Conservation (phyloP, 1,284 basidiomycete species). For the Vanrija pseudolonga region DNA sequence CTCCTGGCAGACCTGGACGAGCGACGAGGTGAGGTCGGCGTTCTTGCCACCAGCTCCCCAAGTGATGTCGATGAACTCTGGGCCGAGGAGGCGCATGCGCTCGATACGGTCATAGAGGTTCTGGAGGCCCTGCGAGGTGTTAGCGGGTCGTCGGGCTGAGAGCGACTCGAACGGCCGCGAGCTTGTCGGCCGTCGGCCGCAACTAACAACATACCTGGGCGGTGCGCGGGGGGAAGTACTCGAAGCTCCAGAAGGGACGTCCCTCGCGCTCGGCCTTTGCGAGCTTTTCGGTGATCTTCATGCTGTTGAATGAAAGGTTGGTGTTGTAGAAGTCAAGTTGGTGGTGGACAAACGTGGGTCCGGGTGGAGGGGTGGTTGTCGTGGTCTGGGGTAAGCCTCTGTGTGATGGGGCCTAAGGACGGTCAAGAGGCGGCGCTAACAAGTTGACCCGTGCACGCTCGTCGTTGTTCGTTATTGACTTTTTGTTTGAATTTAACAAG, state of each 20-base stretch:
- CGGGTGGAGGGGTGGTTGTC: neutral
- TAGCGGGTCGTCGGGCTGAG: slow-evolving; percentile 7
- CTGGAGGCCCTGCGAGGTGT: slow-evolving; percentile 68
- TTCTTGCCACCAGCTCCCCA: slow-evolving; percentile 97
- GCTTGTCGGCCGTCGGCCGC: no score
- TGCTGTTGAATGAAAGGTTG: slow-evolving; percentile 36
- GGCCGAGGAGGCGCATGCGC: slow-evolving; percentile 91
- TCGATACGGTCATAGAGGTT: slow-evolving; percentile 95
- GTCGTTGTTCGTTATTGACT: neutral
- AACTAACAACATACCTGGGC: slow-evolving; percentile 74
- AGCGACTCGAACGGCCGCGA: no score
- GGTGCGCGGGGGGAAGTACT: slow-evolving; percentile 93
- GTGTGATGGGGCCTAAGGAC: no score
- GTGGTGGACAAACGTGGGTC: slow-evolving; percentile 2
- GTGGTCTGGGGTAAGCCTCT: no score
- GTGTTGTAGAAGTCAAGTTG: neutral
- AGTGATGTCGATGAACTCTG: slow-evolving; percentile 98
- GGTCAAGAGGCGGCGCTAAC: no score
- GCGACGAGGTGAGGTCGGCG: slow-evolving; percentile 85
- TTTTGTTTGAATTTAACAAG: neutral
- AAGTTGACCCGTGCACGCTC: no score
- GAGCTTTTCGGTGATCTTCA: slow-evolving; percentile 91
- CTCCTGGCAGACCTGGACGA: slow-evolving; percentile 92
- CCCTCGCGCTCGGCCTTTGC: slow-evolving; percentile 74
- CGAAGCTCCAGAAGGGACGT: slow-evolving; percentile 90